phyloP scores from a whole-genome alignment of 2,329 filamentous ascomycete species.

The Colletotrichum gigasporum region DNA sequence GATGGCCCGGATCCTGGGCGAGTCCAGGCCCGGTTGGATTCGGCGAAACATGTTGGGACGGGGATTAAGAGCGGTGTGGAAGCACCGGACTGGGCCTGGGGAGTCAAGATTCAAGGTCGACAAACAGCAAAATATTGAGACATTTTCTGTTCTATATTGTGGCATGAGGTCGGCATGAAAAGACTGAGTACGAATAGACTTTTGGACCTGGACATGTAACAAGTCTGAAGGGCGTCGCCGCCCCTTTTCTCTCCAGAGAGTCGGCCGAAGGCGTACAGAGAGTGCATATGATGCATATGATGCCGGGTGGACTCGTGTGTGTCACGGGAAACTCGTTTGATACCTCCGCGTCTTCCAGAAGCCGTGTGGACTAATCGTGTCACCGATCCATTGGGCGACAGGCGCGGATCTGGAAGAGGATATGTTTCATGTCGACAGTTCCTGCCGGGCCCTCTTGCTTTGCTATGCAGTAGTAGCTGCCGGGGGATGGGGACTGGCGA shows the following conservation, averaged over 20 bases:
- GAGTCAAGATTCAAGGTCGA: background rate
- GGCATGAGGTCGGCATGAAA: too few species aligned
- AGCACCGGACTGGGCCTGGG: constrained; percentile 3
- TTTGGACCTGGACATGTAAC: background rate
- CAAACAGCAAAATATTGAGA: background rate
- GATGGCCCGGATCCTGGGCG: background rate
- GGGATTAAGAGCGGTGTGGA: constrained; percentile 27
- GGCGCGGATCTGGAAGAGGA: constrained; percentile 14
- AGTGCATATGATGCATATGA: constrained; percentile 3
- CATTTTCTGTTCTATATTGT: too few species aligned
- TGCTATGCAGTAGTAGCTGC: background rate
- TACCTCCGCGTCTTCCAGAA: constrained; percentile 25
- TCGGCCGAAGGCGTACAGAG: background rate
- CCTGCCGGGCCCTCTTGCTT: background rate
- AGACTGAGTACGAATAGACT: background rate
- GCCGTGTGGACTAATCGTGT: constrained; percentile 15
- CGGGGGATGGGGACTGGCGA: background rate
- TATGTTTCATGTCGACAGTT: constrained; percentile 24
- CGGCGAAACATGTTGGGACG: constrained; percentile 24
- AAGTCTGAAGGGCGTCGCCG: background rate
- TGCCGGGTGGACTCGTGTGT: constrained; percentile 16
- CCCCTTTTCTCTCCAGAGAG: background rate
- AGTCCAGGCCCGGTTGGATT: constrained; percentile 15
- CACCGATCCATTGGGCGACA: constrained; percentile 20
- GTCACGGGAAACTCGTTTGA: constrained; percentile 25